Evolutionary conservation across 345 rosid genomes (phyloP).

Genomic region (Erodium maritimum): DNA sequence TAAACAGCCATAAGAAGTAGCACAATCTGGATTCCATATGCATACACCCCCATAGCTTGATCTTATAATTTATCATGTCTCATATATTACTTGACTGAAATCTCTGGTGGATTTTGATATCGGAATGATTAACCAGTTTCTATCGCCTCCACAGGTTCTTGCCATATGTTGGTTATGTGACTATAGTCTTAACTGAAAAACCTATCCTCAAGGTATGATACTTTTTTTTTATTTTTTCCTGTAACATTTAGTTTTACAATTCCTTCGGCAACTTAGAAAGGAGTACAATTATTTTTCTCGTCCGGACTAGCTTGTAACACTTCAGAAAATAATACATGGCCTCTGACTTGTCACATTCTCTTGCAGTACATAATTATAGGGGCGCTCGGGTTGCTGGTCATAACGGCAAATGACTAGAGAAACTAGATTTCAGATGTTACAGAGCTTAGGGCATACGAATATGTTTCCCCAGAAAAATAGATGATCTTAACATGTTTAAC

Average conservation of each 20-base stretch:
- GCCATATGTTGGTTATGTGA: constrained; percentile 73
- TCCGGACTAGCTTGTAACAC: not conserved
- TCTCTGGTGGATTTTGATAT: not conserved
- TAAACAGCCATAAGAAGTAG: not conserved
- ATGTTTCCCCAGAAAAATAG: too few relatives aligned
- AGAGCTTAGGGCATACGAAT: too few relatives aligned
- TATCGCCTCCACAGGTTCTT: constrained; percentile 37
- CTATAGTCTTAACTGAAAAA: constrained; percentile 63
- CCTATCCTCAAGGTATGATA: constrained; percentile 59
- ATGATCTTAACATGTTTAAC: too few relatives aligned
- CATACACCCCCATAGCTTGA: not conserved
- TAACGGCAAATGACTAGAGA: constrained; percentile 51
- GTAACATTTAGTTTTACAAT: not conserved
- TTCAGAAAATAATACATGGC: not conserved
- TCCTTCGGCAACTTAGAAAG: not conserved
- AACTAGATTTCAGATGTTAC: not conserved
- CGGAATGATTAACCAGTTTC: not conserved
- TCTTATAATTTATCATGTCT: not conserved
- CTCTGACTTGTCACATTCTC: not conserved
- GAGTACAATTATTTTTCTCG: not conserved
- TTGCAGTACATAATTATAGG: constrained; percentile 54
- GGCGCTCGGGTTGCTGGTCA: constrained; percentile 43
- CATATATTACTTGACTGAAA: too few relatives aligned
- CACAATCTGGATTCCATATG: not conserved
- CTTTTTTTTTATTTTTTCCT: constrained; percentile 1